Evolutionary conservation across 2,329 filamentous ascomycete genomes (phyloP), one percentile per base, ranked within the genome.

Genomic region (Ceratocystis ficicola): DNA sequence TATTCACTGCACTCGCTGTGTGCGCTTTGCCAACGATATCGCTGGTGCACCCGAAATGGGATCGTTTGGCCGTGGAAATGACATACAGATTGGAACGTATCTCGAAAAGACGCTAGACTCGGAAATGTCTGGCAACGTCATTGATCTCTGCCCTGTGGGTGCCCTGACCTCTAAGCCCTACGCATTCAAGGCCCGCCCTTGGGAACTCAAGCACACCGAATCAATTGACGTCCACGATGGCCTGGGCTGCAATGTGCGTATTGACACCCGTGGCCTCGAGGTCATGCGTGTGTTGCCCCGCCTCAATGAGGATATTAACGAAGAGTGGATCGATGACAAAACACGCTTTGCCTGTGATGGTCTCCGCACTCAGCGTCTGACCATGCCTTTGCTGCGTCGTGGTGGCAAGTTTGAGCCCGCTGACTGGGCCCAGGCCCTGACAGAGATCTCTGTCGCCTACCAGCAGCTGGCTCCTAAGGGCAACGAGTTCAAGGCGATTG

Each of bases 311-410:
- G 92, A 97, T 72, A 86, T 99, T 72, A 99, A 99, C 76, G 94
- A 99, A 79, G 94, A 99, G 77, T 99, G 94, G 94, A 97, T 99
- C 76, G 94, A 97, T 77, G 94, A 99, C 80, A 99, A 97, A 83
- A 87, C 90, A 50, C 86, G 94, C 70, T 99, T 97, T 75, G 93
- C 94, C 52, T 95, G 92, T 75, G 94, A 99, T 75, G 94, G 94
- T 62, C 82, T 99, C 70, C 95, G 92, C 83, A 97, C 93, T 60
- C 94, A 99, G 78, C 86, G 94, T 73, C 81, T 99, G 66, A 97
- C 94, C 44, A 94, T 93, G 70, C 94, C 94, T 52, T 79, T 99
- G 69, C 86, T 96, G 72, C 89, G 92, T 71, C 86, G 87, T 67
- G 88, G 95, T 68, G 88, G 92, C 73, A 90, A 93, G 75, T 97